Evolutionary conservation across 441 rosid genomes (phyloP).

Genomic region (Erodium texanum): DNA sequence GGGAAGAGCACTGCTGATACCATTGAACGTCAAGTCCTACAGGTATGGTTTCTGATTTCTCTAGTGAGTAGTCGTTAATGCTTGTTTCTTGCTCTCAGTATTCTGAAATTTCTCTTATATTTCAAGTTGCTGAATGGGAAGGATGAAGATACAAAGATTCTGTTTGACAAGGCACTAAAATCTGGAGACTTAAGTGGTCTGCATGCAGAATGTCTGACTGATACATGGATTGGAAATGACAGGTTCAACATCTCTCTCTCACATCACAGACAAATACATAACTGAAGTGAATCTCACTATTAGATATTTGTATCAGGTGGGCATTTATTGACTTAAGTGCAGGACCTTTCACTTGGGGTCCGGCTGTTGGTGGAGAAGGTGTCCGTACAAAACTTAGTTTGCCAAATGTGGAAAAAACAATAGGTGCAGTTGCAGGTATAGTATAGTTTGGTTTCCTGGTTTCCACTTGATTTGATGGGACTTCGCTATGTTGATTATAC

Average conservation of each 20-base stretch:
- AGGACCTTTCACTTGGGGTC: conserved; percentile 99
- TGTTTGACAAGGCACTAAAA: conserved; percentile 54
- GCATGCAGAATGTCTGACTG: conserved; percentile 88
- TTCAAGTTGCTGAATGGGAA: conserved; percentile 63
- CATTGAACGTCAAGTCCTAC: conserved; percentile 64
- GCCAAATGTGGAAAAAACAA: conserved; percentile 90
- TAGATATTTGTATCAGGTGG: conserved; percentile 56
- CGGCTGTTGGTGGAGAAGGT: conserved; percentile 99
- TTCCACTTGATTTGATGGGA: conserved; percentile 11
- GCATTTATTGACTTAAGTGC: conserved; percentile 88
- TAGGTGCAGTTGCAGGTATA: conserved; percentile 98
- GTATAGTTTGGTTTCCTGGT: conserved; percentile 6
- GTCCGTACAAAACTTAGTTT: conserved; percentile 83
- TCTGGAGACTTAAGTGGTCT: conserved; percentile 64
- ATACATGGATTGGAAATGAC: conserved; percentile 91
- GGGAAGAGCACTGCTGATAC: conserved; percentile 63
- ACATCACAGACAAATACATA: conserved; percentile 3
- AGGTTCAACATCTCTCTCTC: conserved; percentile 47
- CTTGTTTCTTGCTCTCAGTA: conserved; percentile 5
- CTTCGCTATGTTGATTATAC: not conserved
- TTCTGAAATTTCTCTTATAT: conserved; percentile 18
- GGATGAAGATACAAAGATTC: conserved; percentile 58
- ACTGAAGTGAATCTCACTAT: conserved; percentile 10
- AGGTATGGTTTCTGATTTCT: conserved; percentile 38
- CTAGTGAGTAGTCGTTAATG: not conserved